phyloP scores from a whole-genome alignment of 768 basidiomycete species.

The Pleurotus pulmonarius region DNA sequence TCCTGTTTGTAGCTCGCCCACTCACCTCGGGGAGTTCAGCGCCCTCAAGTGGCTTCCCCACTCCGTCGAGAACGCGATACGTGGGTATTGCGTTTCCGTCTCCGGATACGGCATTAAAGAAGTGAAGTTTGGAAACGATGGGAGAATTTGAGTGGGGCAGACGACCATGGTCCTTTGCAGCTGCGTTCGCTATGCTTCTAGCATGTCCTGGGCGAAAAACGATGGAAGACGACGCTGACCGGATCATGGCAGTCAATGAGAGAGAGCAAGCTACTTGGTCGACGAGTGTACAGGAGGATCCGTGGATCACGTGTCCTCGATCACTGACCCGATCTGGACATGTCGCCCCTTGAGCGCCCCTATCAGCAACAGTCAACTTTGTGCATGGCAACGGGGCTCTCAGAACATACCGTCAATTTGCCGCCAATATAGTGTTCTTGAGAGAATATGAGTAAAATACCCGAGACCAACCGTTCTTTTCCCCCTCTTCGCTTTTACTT shows the following conservation, averaged over 20 bases:
- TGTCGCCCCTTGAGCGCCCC: background rate
- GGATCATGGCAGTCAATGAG: conserved; percentile 27
- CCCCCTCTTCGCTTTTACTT: conserved; percentile 21
- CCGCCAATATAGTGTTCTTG: background rate
- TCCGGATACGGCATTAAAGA: conserved; percentile 75
- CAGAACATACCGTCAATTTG: conserved; percentile 2
- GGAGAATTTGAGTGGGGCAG: conserved; percentile 50
- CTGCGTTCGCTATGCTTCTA: conserved; percentile 15
- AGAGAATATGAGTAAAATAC: conserved; percentile 3
- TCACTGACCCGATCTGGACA: background rate
- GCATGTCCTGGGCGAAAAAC: conserved; percentile 10
- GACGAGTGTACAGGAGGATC: conserved; percentile 1
- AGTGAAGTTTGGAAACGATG: conserved; percentile 65
- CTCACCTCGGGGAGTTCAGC: conserved; percentile 74
- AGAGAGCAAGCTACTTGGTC: conserved; percentile 4
- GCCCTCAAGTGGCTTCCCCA: conserved; percentile 68
- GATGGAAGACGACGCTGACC: conserved; percentile 20
- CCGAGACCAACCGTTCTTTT: conserved; percentile 9
- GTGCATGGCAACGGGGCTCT: conserved; percentile 1
- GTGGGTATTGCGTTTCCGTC: conserved; percentile 72
- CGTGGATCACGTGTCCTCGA: background rate
- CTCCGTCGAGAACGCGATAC: conserved; percentile 80
- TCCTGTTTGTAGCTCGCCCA: background rate
- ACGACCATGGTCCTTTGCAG: conserved; percentile 14
- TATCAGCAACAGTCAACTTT: too few relatives aligned